Evolutionary conservation across 148 eudicot species (phyloP), one percentile per base, ranked within the genome.

Genomic region (Heliamphora exappendiculata): DNA sequence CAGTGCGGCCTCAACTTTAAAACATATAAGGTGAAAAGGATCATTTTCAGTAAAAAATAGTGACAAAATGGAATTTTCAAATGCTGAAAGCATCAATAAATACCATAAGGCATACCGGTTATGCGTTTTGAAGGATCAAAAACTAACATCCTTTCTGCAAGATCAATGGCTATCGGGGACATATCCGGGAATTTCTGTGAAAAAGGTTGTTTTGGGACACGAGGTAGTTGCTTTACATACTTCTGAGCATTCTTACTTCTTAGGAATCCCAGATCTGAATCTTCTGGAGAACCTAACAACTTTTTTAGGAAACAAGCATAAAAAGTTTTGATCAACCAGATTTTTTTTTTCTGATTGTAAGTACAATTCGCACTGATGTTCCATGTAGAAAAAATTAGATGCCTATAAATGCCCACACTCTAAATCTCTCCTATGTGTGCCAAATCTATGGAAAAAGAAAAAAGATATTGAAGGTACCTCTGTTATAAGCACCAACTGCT

Each of bases 121-220:
- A 92, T 92, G 57, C 99, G 94, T 81, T 92, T 95, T 28, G 90
- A 85, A 11, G 99, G 99, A 86, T 95, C 97, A 82, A 95, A 95
- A 79, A 91, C 94, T 60, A 95, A 85, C 99, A 95, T 95, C 77
- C 78, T 90, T 83, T 89, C 94, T 28, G 93, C 99, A 81, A 95
- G 99, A 82, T 95, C 97, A 77, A 92, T 86, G 44, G 94, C 99
- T 54, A 84, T 26, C 29, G 97, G 89, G 68, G 97, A 89, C 73
- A 87, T 80, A 75, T 87, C 86, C 50, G 95, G 96, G 70, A 91
- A 95, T 78, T 84, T 91, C 63, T 84, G 74, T 34, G 91, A 68
- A 54, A 95, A 89, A 0, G 94, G 84, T 78, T 79, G 85, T 75
- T 89, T 95, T 69, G 90, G 94, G 67, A 89, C 81, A 31, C 58